Evolutionary conservation across 2,329 filamentous ascomycete genomes (phyloP), one percentile per base, ranked within the genome.

Genomic region (Neopestalotiopsis sp.): DNA sequence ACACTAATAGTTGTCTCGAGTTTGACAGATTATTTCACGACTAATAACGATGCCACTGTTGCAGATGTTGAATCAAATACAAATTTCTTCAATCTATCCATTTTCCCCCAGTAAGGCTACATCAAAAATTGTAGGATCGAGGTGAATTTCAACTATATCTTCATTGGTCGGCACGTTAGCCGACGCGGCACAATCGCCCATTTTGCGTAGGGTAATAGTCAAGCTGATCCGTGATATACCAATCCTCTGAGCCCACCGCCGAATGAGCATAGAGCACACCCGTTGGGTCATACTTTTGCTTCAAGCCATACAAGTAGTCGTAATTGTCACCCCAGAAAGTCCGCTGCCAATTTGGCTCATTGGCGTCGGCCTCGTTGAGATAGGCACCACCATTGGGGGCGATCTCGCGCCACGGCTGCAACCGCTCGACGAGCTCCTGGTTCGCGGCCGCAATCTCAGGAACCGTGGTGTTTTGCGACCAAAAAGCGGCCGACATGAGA

Each of bases 331-430:
- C 81, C 69, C 75, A 82, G 68, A 80, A 81, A 4, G 66, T 69
- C 7, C 74, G 62, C 71, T 79, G 72, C 71, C 74, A 82, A 42
- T 77, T 68, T 2, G 72, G 72, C 45, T 80, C 72, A n/a, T 74
- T 71, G 20, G 78, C 79, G 71, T 82, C 78, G 0, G 77, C 81
- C 75, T 85, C 82, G 68, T 82, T 83, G 74, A 80, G 69, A 67
- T 82, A 81, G 3, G 74, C 66, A 5, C 79, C 79, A 5, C 30
- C 24, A 4, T 45, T 12, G 1, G 73, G 74, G 13, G 71, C 68
- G 12, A 69, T 69, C 17, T 71, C 70, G 34, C 75, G 66, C 30
- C 68, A 69, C 0, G 60, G 60, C 34, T 63, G 60, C 32, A 63
- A 17, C 12, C 32, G 10, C 20, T 63, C 32, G 14, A 63, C 60